Base-by-base conservation (phyloP, 2,329 filamentous ascomycete genomes). In the Thelonectria rubi region DNA sequence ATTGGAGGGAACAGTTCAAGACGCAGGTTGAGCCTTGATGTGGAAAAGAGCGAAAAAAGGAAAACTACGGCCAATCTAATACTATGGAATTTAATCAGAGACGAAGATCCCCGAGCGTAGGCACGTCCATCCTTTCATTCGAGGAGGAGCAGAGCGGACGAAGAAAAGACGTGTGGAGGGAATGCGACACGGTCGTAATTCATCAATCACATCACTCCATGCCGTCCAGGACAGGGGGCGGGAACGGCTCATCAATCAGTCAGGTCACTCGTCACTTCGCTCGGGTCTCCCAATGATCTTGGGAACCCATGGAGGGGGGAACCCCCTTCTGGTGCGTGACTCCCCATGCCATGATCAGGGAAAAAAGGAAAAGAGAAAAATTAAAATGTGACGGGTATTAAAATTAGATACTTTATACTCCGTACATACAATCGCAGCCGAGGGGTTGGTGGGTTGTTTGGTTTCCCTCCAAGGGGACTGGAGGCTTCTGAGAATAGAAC, bases 201-300 rank as follows among this genome's bases (percentile, higher is more conserved):
- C 52, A 37, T 55, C 52, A 47, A 30, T 53, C 45, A 34, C 47
- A 57, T 40, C 54, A 57, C 39, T n/a, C 45, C 39, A 42, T 43
- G 20, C 30, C 15, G 40, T n/a, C 39, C n/a, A 30, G 21, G 46
- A 57, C 54, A 40, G 48, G 54, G 54, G 46, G 37, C 55, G 55
- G 47, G 55, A 57, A 57, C 55, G 55, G 55, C 55, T 57, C 55
- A 51, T n/a, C 37, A 50, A 37, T 45, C 55, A 55, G 53, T 47
- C 45, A 57, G 54, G 40, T 46, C 45, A 47, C 45, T 47, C 42
- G 20, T 15, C 14, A 12, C 14, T 47, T 46, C 51, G 58, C 45
- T 49, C 46, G 34, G 54, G 21, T 39, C 32, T 20, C 18, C 11
- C 32, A 55, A 32, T 39, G 32, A 20, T 51, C 58, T 60, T 26